Evolutionary conservation across 352 stramenopile species (phyloP).

Genomic region (Stramenopiles sp.): DNA sequence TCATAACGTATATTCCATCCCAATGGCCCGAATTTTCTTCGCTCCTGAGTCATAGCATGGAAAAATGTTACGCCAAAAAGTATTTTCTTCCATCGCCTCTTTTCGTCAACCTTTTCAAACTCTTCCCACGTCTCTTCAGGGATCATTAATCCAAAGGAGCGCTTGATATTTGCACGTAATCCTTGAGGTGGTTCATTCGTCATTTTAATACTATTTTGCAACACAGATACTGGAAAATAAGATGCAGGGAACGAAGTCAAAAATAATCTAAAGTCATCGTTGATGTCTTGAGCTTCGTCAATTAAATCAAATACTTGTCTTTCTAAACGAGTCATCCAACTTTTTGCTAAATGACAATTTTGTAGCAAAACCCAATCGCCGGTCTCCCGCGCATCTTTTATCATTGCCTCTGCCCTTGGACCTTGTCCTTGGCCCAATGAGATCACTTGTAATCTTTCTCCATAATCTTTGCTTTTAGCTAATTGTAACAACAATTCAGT

Average conservation of each 20-base stretch:
- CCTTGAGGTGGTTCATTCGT: slow-evolving; percentile 91
- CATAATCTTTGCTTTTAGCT: slow-evolving; percentile 60
- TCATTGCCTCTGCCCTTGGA: slow-evolving; percentile 71
- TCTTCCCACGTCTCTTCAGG: slow-evolving; percentile 91
- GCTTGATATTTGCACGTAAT: slow-evolving; percentile 73
- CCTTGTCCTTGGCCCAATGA: slow-evolving; percentile 82
- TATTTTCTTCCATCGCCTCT: slow-evolving; percentile 80
- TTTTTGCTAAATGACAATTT: slow-evolving; percentile 80
- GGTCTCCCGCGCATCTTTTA: slow-evolving; percentile 56
- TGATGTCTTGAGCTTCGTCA: slow-evolving; percentile 38
- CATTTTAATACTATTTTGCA: slow-evolving; percentile 97
- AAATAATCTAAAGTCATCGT: slow-evolving; percentile 86
- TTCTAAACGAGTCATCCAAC: slow-evolving; percentile 72
- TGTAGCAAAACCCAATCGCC: slow-evolving; percentile 67
- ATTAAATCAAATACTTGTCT: slow-evolving; percentile 64
- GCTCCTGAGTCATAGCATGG: slow-evolving; percentile 90
- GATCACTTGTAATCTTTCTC: slow-evolving; percentile 57
- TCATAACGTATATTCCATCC: slow-evolving; percentile 96
- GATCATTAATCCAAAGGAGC: slow-evolving; percentile 94
- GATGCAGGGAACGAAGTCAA: slow-evolving; percentile 86
- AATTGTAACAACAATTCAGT: slow-evolving; percentile 74
- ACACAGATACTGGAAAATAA: slow-evolving; percentile 82
- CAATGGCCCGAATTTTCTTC: slow-evolving; percentile 91
- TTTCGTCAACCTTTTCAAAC: slow-evolving; percentile 44
- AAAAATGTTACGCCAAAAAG: slow-evolving; percentile 93